Conservation (phyloP, 208 protist species). For the Blastocrithidia nonstop region DNA sequence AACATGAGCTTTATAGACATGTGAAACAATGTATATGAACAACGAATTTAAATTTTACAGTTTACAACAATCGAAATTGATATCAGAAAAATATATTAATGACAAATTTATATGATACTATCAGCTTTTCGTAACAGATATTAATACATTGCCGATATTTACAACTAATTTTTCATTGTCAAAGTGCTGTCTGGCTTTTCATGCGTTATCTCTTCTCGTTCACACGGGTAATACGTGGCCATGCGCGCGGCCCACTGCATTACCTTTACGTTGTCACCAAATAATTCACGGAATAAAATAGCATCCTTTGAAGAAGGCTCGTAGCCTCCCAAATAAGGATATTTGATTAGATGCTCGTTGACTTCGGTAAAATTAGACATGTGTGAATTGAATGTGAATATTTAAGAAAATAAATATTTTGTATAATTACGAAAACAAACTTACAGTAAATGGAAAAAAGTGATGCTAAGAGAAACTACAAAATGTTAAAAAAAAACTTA, state of each 20-base stretch:
- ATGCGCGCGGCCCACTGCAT: slow-evolving; percentile 53
- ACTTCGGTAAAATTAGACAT: slow-evolving; percentile 5
- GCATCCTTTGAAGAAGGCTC: slow-evolving; percentile 30
- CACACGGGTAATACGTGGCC: slow-evolving; percentile 43
- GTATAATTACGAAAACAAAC: not conserved
- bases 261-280: slow-evolving; percentile 33
- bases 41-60: no score
- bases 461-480: not conserved
- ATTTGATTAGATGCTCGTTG: slow-evolving; percentile 35
- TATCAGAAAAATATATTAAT: no score
- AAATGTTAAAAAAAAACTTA: not conserved
- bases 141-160: no score
- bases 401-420: not conserved
- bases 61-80: no score
- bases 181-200: no score
- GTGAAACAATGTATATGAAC: no score
- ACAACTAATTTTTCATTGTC: no score
- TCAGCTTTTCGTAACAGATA: no score
- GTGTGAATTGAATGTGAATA: not conserved
- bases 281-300: slow-evolving; percentile 24
- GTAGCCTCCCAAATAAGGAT: slow-evolving; percentile 48
- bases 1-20: no score
- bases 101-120: no score
- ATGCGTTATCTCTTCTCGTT: slow-evolving; percentile 26
- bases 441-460: not conserved